phyloP scores from a whole-genome alignment of 2,329 filamentous ascomycete genomes.

The Westerdykella sp. region DNA sequence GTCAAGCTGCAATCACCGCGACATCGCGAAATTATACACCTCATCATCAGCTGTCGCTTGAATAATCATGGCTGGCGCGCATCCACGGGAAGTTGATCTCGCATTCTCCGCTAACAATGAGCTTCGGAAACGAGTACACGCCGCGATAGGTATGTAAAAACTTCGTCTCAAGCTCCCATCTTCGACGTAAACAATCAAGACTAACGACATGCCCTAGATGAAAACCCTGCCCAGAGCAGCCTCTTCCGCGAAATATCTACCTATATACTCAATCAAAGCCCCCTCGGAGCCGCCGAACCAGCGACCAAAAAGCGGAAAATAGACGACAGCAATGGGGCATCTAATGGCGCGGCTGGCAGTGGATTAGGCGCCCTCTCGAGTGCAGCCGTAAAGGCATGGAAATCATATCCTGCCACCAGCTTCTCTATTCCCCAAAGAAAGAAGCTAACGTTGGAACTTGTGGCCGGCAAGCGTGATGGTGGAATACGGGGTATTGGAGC shows the following conservation, averaged over 20 bases:
- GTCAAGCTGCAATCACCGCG: not conserved
- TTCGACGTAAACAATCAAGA: conserved; percentile 4
- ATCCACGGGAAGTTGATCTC: conserved; percentile 27
- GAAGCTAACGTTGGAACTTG: conserved; percentile 56
- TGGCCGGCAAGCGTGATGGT: conserved; percentile 35
- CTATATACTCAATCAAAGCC: conserved; percentile 26
- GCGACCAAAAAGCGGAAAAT: conserved; percentile 37
- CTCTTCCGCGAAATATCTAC: conserved; percentile 36
- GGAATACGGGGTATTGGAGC: conserved; percentile 48
- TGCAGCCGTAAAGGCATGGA: conserved; percentile 22
- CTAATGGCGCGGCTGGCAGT: conserved; percentile 12
- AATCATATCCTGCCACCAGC: conserved; percentile 45
- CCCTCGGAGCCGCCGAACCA: conserved; percentile 20
- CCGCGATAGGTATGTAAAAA: conserved; percentile 26
- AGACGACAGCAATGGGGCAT: conserved; percentile 20
- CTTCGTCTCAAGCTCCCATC: not conserved
- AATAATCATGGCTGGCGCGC: conserved; percentile 10
- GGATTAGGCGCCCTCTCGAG: conserved; percentile 17
- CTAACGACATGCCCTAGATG: conserved; percentile 16
- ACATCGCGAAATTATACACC: not conserved
- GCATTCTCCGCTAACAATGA: conserved; percentile 32
- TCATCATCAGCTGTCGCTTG: not conserved
- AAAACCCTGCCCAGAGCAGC: conserved; percentile 26
- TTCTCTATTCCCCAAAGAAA: conserved; percentile 59
- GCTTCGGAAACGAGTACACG: conserved; percentile 34